Evolutionary conservation across 2,329 filamentous ascomycete genomes (phyloP).

Genomic region (Paramyrothecium sp.): DNA sequence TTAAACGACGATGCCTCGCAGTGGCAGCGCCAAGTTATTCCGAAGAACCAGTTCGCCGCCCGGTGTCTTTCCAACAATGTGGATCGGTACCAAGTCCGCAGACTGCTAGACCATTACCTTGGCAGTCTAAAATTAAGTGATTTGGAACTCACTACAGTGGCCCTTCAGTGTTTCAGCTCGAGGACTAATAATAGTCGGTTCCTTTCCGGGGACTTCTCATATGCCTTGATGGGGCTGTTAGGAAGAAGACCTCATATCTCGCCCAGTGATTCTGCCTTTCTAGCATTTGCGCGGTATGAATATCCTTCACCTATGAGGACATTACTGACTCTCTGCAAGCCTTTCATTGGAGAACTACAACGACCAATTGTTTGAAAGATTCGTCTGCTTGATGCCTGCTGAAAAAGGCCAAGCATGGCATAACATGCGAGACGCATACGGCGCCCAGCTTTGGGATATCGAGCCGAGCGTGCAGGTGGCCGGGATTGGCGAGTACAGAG

Average conservation of each 20-base stretch:
- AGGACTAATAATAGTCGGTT: slow-evolving; percentile 17
- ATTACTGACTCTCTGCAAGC: background rate
- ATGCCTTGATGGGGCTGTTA: slow-evolving; percentile 35
- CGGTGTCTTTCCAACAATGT: slow-evolving; percentile 22
- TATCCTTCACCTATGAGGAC: background rate
- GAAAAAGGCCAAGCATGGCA: slow-evolving; percentile 22
- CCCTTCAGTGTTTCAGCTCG: background rate
- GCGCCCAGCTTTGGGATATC: slow-evolving; percentile 31
- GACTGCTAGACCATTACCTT: slow-evolving; percentile 33
- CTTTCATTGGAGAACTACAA: slow-evolving; percentile 33
- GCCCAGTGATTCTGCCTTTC: slow-evolving; percentile 29
- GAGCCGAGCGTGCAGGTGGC: slow-evolving; percentile 28
- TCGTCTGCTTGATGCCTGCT: slow-evolving; percentile 25
- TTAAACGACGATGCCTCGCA: slow-evolving; percentile 15
- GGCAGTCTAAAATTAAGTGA: slow-evolving; percentile 23
- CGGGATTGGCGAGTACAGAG: slow-evolving; percentile 29
- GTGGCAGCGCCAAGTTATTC: slow-evolving; percentile 12
- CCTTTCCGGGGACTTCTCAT: slow-evolving; percentile 28
- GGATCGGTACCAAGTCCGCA: slow-evolving; percentile 23
- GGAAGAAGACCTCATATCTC: slow-evolving; percentile 28
- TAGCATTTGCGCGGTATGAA: slow-evolving; percentile 28
- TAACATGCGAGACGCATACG: slow-evolving; percentile 29
- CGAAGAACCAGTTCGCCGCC: slow-evolving; percentile 30
- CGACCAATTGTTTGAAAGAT: slow-evolving; percentile 30
- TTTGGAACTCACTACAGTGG: background rate